Base-by-base conservation (phyloP, 176 grass and related monocot species). In the Hordeum marinum region DNA sequence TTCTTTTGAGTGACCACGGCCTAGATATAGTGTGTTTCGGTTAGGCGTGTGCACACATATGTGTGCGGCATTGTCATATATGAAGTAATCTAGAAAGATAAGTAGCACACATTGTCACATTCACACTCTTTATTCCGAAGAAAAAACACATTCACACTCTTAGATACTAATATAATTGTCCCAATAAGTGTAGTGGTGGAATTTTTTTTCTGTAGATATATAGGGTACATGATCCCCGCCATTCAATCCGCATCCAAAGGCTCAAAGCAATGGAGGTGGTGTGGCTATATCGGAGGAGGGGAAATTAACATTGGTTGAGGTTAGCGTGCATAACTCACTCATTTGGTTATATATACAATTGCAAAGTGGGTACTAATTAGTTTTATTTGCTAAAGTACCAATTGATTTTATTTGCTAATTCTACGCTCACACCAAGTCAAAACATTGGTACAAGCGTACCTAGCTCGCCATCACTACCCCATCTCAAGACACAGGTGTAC, bases 381-480 rank as follows among this genome's bases (percentile, higher is more conserved):
- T 52, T 52, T 52, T 52, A 52, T 52, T 50, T 21, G 52, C 52
- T 50, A 21, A 61, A 46, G 52, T 55, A 42, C 48, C 9, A 57
- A 26, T 9, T 32, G 9, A 0, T 71, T 72, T 80, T 14, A 26
- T 6, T 50, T 73, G 57, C 11, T 17, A 81, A 34, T 76, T 84
- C 20, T 70, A 85, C 75, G 60, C 73, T 60, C 13, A 50, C 84
- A 87, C 80, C 75, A 63, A 87, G 89, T 80, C 75, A 87, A 83
- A 80, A 84, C 85, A 52, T 90, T 75, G 89, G 68, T 87, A 61
- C 2, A 15, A 80, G 84, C 68, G 84, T 74, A 73, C 32, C 6
- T 60, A 24, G 84, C 55, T 73, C 79, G n/a, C 77, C 26, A 48
- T 76, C 45, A 66, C 12, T 13, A 46, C 26, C 84, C 85, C 58